Evolutionary conservation across 1,284 basidiomycete species (phyloP).

Genomic region (Puccinia coronata): DNA sequence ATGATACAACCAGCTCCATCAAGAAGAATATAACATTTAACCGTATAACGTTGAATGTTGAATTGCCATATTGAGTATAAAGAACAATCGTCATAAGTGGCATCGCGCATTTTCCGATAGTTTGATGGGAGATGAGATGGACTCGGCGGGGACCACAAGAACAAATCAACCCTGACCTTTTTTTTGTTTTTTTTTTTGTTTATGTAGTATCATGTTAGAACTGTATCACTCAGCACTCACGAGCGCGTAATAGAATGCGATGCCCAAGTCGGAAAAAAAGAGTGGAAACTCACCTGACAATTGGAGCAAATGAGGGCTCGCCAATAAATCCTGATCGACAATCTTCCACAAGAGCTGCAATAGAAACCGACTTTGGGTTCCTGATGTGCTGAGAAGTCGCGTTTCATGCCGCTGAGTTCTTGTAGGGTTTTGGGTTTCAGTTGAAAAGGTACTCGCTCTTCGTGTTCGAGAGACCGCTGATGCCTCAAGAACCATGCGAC

Average conservation of each 20-base stretch:
- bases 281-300: slow-evolving; percentile 14
- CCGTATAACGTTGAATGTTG: background rate
- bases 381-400: background rate
- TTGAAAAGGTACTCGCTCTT: slow-evolving; percentile 18
- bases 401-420: background rate
- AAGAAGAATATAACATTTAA: slow-evolving; percentile 12
- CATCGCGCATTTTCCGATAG: background rate
- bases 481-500: slow-evolving; percentile 20
- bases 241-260: background rate
- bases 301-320: slow-evolving; percentile 34
- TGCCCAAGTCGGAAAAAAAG: background rate
- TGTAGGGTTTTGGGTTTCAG: slow-evolving; percentile 30
- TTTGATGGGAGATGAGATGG: slow-evolving; percentile 3
- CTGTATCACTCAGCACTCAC: background rate
- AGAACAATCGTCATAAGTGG: background rate
- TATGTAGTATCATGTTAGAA: background rate
- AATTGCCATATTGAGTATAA: slow-evolving; percentile 1
- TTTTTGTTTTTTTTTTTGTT: too few species aligned
- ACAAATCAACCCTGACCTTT: slow-evolving; percentile 13
- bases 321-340: slow-evolving; percentile 43
- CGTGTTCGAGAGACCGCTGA: slow-evolving; percentile 19
- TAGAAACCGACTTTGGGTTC: slow-evolving; percentile 20
- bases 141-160: too few species aligned
- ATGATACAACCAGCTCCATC: slow-evolving; percentile 22
- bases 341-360: slow-evolving; percentile 35